These are phyloP conservation scores for Solanum chmielewskii DNA, from an alignment of 257 asterid species.

Conservation along the genomic window DNA sequence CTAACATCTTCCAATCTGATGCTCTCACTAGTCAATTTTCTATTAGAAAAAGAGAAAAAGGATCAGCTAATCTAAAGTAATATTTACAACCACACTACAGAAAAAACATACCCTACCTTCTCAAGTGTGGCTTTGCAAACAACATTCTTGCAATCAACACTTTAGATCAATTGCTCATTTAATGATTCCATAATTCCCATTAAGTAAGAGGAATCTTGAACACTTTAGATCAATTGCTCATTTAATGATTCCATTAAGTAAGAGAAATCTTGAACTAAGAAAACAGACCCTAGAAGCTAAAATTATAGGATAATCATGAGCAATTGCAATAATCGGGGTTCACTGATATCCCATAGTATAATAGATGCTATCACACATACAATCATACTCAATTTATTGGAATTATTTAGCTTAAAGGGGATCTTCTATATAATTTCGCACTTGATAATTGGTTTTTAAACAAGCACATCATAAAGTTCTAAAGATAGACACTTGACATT, in stretches of 20 bases:
- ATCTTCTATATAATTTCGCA: neutral
- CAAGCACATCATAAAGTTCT: neutral
- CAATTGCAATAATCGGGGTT: too few relatives aligned
- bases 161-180: neutral
- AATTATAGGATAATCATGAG: neutral
- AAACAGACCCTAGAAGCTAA: too few relatives aligned
- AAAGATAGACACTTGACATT: neutral
- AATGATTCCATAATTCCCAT: neutral
- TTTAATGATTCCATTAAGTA: neutral
- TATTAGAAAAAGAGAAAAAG: neutral
- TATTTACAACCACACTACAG: neutral
- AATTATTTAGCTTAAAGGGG: neutral
- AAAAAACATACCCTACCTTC: neutral
- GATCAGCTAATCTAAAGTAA: neutral
- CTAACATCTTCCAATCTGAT: neutral
- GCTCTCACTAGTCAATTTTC: neutral
- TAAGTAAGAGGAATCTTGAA: neutral
- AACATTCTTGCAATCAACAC: neutral
- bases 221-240: neutral
- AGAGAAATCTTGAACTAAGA: neutral
- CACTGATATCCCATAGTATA: neutral
- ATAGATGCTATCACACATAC: neutral
- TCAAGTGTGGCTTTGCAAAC: neutral
- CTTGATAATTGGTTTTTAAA: neutral
- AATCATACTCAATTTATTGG: neutral